Evolutionary conservation across 257 asterid species (phyloP), one percentile per base, ranked within the genome.

Genomic region (Scutellaria minor): DNA sequence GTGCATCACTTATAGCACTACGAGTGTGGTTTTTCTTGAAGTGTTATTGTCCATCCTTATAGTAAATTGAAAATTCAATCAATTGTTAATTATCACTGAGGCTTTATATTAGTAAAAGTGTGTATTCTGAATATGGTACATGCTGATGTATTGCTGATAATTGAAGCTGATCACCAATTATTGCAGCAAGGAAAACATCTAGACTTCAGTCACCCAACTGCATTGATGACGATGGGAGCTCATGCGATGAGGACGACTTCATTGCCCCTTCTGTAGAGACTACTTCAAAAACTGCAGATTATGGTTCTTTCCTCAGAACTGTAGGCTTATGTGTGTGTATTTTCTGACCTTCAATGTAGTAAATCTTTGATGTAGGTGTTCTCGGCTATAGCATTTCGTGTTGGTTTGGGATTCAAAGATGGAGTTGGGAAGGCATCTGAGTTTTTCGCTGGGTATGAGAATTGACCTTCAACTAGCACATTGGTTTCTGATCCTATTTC

Each of bases 361-460:
- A 18, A 18, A 18, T 18, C 18, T 18, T 18, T 18, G 18, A 18
- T 18, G 18, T 18, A 18, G 18, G 18, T 18, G 18, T 18, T 18
- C 18, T 18, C 98, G 31, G 98, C 99, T 48, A 91, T 95, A 77
- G 93, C 85, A 48, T 92, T 95, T 84, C 98, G 99, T 69, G 82
- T 87, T 72, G 97, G 97, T 73, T 53, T 95, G 81, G 98, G 98
- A 75, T 85, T 90, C 78, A 87, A 79, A 68, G 92, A 85, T 66
- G 99, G 99, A 80, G 80, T 81, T 53, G 87, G 75, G 77, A 92
- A 79, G 84, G 93, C 98, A 68, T 79, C 98, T 31, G 99, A 95
- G 84, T 95, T 92, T 78, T 94, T 95, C 48, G 96, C 98, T 53
- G 99, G 99, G 99, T 95, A 91, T 65, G 89, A 67, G 73, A 52